phyloP scores from a whole-genome alignment of 306 rosid species.

The Castanea mollissima region DNA sequence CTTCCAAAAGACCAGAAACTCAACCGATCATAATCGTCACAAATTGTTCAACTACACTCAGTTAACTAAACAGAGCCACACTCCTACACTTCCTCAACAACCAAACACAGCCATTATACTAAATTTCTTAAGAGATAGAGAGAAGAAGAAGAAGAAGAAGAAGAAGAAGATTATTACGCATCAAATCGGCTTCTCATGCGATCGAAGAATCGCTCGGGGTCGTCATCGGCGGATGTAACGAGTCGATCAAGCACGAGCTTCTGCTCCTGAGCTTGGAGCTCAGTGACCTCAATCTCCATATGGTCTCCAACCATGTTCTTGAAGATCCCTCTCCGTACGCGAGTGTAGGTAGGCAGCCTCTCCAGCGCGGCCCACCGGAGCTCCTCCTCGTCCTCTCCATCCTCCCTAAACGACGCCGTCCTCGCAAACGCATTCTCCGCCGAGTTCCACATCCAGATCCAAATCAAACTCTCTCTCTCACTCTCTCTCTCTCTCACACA shows the following conservation, averaged over 20 bases:
- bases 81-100: conserved; percentile 13
- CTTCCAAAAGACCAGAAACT: background rate
- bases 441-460: conserved; percentile 82
- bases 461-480: conserved; percentile 6
- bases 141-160: background rate
- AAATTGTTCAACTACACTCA: background rate
- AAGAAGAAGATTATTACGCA: conserved; percentile 38
- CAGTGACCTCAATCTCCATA: conserved; percentile 63
- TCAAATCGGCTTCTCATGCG: conserved; percentile 77
- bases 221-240: conserved; percentile 47
- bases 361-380: conserved; percentile 97
- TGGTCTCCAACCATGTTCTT: conserved; percentile 55
- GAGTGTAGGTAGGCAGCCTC: conserved; percentile 75
- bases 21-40: background rate
- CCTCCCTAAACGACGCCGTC: conserved; percentile 57
- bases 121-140: background rate
- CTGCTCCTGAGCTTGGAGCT: conserved; percentile 64
- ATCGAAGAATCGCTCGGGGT: conserved; percentile 66
- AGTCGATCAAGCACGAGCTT: conserved; percentile 65
- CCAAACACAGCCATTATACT: conserved; percentile 2
- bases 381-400: conserved; percentile 75
- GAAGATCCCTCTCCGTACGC: conserved; percentile 86
- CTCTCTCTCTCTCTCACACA: background rate
- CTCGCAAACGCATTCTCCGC: conserved; percentile 69
- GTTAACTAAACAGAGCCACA: background rate